phyloP scores from a whole-genome alignment of 73 alveolate genomes.

The Symbiodinium pilosum region DNA sequence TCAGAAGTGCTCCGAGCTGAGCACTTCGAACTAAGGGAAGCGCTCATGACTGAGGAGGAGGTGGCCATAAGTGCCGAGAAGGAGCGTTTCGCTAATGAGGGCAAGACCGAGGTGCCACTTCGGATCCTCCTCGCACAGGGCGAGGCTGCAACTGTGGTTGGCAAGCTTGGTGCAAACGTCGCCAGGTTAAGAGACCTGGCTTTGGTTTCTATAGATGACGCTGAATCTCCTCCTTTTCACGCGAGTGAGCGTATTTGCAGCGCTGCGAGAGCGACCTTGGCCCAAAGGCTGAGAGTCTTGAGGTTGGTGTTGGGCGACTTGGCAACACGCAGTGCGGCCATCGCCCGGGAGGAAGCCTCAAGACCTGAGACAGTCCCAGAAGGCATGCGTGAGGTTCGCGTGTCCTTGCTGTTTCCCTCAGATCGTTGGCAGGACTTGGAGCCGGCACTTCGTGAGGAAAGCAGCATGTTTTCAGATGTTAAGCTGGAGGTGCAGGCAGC shows the following conservation, averaged over 20 bases:
- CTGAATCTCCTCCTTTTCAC: constrained; percentile 60
- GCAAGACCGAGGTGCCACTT: constrained; percentile 55
- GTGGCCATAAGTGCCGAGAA: constrained; percentile 56
- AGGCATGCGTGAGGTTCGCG: neutral
- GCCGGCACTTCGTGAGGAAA: neutral
- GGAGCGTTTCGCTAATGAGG: constrained; percentile 18
- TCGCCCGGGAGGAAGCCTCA: constrained; percentile 60
- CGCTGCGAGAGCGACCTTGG: constrained; percentile 53
- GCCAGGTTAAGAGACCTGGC: constrained; percentile 57
- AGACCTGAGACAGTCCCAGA: neutral
- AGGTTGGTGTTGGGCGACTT: constrained; percentile 61
- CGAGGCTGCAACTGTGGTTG: constrained; percentile 90
- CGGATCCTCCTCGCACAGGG: constrained; percentile 84
- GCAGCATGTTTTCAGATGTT: neutral
- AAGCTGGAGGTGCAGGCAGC: neutral
- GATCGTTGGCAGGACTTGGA: constrained; percentile 75
- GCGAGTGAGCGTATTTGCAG: constrained; percentile 45
- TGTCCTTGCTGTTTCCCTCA: constrained; percentile 37
- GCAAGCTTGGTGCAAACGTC: constrained; percentile 75
- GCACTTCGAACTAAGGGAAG: constrained; percentile 81
- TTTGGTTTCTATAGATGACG: constrained; percentile 79
- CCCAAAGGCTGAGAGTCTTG: constrained; percentile 55
- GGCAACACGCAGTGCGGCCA: constrained; percentile 92
- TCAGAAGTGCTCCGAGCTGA: constrained; percentile 64
- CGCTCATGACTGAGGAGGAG: constrained; percentile 46